Evolutionary conservation across 768 basidiomycete species (phyloP), one percentile per base, ranked within the genome.

Genomic region (Auricularia sp.): DNA sequence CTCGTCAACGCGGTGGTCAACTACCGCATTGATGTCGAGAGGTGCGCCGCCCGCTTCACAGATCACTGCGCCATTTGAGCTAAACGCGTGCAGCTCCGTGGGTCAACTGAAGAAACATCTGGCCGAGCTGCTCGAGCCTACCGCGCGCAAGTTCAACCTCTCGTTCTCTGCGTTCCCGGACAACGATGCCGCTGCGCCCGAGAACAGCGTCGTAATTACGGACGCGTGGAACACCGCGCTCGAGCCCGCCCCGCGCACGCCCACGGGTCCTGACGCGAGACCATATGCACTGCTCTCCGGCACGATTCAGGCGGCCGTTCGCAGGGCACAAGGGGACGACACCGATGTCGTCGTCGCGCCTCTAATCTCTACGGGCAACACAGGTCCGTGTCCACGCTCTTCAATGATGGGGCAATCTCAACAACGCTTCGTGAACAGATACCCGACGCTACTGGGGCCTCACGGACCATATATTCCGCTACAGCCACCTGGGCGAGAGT

Each of bases 391-490:
- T 51, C 14, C 16, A 39, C 35, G 8, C 24, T 67, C 11, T 11
- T 10, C 21, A 7, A 14, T 64, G 63, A 14, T 45, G 3, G 35
- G 21, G 39, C 29, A 29, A 29, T 29, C 29, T 29, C 29, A 29
- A 29, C 29, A 29, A 29, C 29, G 29, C 29, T 29, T 29, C 29
- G 29, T 29, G 29, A 29, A 29, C 29, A 64, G 70, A 70, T 63
- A 70, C 69, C 3, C 24, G 61, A 18, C 62, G 54, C 16, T 69
- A 69, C 54, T 69, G 70, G 68, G 44, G 59, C 35, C 56, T 70
- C 10, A 68, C 68, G 10, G 39, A 42, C 34, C 65, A 69, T 61
- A 69, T 70, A 44, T 70, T 66, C 63, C 68, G 70, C 7, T 70
- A 70, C 62, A 34, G 35, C 29, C 70, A 70, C 54, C 6, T 67